Evolutionary conservation across 345 rosid species (phyloP).

Genomic region (Citrus mangshanensis): DNA sequence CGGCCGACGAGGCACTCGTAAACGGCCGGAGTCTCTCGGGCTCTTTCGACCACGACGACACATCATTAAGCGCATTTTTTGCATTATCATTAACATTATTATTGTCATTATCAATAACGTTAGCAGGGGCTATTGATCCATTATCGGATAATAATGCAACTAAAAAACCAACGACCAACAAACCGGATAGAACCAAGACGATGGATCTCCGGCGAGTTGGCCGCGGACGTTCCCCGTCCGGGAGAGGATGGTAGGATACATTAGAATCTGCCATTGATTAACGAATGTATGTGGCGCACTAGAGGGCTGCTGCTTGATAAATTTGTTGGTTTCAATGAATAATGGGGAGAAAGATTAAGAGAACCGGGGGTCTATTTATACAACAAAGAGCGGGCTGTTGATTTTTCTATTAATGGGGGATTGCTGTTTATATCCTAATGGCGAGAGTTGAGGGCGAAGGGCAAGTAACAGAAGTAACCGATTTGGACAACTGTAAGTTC

Average conservation of each 20-base stretch:
- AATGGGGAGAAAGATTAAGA: not conserved
- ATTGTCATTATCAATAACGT: too few relatives aligned
- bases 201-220: slow-evolving; percentile 20
- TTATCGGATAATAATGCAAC: slow-evolving; percentile 20
- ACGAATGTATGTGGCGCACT: too few relatives aligned
- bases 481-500: slow-evolving; percentile 2
- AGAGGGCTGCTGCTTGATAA: too few relatives aligned
- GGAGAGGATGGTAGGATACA: slow-evolving; percentile 11
- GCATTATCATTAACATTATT: not conserved
- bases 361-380: not conserved
- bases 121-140: not conserved
- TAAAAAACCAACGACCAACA: slow-evolving; percentile 36
- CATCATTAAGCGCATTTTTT: too few relatives aligned
- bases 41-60: not conserved
- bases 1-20: slow-evolving; percentile 50
- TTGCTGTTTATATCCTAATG: not conserved
- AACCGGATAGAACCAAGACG: slow-evolving; percentile 21
- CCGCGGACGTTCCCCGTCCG: not conserved
- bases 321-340: too few relatives aligned
- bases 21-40: not conserved
- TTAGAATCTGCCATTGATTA: slow-evolving; percentile 20
- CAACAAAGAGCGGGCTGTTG: not conserved
- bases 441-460: not conserved
- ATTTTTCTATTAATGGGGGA: too few relatives aligned
- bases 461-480: not conserved